phyloP scores from a whole-genome alignment of 768 basidiomycete genomes.

The Butyriboletus loyo region DNA sequence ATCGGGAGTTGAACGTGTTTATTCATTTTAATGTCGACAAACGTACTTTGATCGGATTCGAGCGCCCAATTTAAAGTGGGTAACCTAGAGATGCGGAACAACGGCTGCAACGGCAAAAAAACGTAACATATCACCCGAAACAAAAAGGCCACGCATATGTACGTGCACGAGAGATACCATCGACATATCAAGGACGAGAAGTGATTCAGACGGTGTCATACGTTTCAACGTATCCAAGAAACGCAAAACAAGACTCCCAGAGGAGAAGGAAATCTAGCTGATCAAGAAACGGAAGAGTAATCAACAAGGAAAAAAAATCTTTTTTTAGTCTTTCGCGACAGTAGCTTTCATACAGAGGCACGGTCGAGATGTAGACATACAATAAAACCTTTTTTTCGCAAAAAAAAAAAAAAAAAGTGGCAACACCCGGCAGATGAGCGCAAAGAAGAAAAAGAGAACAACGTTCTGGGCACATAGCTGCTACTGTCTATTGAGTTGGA shows the following conservation, averaged over 20 bases:
- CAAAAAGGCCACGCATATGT: background rate
- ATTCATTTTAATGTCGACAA: no score
- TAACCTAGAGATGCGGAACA: no score
- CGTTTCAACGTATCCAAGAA: background rate
- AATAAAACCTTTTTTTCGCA: constrained; percentile 6
- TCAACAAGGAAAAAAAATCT: background rate
- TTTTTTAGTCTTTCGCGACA: background rate
- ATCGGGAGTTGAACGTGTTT: no score
- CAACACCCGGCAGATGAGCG: background rate
- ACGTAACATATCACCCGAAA: background rate
- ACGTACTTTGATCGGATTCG: no score
- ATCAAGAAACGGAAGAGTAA: background rate
- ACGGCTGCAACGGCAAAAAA: no score
- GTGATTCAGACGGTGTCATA: background rate
- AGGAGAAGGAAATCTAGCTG: no score
- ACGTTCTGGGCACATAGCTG: background rate
- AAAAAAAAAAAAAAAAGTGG: constrained; percentile 3
- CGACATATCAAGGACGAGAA: background rate
- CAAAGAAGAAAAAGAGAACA: background rate
- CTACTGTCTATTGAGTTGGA: constrained; percentile 9
- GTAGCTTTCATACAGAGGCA: background rate
- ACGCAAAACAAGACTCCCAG: background rate
- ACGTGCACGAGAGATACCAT: background rate
- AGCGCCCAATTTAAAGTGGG: no score
- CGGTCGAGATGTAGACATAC: background rate